These are phyloP conservation scores for Capsicum chinense DNA, from an alignment of 257 asterid species.

Conservation along the genomic window DNA sequence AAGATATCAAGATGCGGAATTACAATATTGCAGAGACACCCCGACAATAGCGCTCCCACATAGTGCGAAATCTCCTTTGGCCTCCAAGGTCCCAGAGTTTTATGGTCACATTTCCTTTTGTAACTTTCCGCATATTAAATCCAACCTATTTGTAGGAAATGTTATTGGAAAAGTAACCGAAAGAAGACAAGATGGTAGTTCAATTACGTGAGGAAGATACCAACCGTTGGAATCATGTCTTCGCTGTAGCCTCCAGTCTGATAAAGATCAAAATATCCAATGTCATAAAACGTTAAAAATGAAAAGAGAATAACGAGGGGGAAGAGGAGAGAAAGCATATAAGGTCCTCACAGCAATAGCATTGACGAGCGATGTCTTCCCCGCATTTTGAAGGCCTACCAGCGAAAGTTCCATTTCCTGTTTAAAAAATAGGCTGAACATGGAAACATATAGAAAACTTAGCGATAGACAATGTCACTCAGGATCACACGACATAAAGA, in stretches of 20 bases:
- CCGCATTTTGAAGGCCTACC: slow-evolving; percentile 88
- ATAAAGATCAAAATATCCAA: slow-evolving; percentile 32
- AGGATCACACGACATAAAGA: background rate
- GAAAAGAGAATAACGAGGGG: slow-evolving; percentile 1
- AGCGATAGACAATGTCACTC: background rate
- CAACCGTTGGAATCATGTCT: slow-evolving; percentile 95
- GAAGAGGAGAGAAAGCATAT: slow-evolving; percentile 13
- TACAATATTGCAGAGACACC: slow-evolving; percentile 95
- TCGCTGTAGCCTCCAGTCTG: slow-evolving; percentile 96
- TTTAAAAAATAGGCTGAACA: slow-evolving; percentile 80
- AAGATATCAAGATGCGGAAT: slow-evolving; percentile 28
- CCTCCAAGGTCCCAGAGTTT: slow-evolving; percentile 99
- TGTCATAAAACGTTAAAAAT: slow-evolving; percentile 6
- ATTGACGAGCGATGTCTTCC: slow-evolving; percentile 92
- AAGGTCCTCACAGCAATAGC: slow-evolving; percentile 73
- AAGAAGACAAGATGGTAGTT: background rate
- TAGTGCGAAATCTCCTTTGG: slow-evolving; percentile 84
- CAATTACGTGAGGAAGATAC: slow-evolving; percentile 40
- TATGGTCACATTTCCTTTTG: slow-evolving; percentile 91
- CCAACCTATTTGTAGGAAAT: slow-evolving; percentile 64
- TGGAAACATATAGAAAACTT: slow-evolving; percentile 7
- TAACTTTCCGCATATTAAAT: slow-evolving; percentile 97
- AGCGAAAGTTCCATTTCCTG: slow-evolving; percentile 98
- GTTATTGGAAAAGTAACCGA: slow-evolving; percentile 28
- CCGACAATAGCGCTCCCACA: slow-evolving; percentile 99